These are phyloP conservation scores for Hanseniaspora hatyaiensis DNA, from an alignment of 805 yeast genomes.

Conservation along the genomic window DNA sequence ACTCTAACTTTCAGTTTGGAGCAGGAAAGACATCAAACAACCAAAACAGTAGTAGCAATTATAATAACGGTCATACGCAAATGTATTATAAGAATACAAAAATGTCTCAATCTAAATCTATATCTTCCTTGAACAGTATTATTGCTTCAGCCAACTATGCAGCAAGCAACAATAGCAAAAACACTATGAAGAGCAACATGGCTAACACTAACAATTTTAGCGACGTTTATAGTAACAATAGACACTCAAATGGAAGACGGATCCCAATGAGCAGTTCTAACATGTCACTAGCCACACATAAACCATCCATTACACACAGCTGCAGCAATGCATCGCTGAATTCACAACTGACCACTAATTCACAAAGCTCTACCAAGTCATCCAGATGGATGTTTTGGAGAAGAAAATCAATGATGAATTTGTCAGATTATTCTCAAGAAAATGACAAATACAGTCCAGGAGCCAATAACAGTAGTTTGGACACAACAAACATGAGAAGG, in stretches of 20 bases:
- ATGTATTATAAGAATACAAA: background rate
- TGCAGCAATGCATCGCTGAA: slow-evolving; percentile 23
- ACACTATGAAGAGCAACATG: too few species aligned
- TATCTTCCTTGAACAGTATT: slow-evolving; percentile 11
- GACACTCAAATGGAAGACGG: slow-evolving; percentile 3
- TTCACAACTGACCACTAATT: slow-evolving; percentile 13
- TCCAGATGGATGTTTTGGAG: slow-evolving; percentile 30
- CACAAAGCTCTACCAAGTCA: slow-evolving; percentile 15
- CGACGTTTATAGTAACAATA: background rate
- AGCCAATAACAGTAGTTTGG: too few species aligned
- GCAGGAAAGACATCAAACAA: background rate
- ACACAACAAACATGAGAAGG: background rate
- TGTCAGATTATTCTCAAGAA: slow-evolving; percentile 4
- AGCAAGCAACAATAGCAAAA: too few species aligned
- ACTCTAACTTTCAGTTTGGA: background rate
- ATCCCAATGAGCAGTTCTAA: background rate
- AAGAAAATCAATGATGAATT: slow-evolving; percentile 17
- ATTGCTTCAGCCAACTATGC: slow-evolving; percentile 6
- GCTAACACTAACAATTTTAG: background rate
- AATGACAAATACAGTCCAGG: slow-evolving; percentile 1
- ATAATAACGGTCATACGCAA: background rate
- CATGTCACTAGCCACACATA: slow-evolving; percentile 3
- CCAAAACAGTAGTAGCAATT: too few species aligned
- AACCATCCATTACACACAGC: slow-evolving; percentile 18
- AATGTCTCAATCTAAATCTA: slow-evolving; percentile 13